These are phyloP conservation scores for Stagonosporopsis vannaccii DNA, from an alignment of 2,329 filamentous ascomycete genomes.

Conservation along the genomic window DNA sequence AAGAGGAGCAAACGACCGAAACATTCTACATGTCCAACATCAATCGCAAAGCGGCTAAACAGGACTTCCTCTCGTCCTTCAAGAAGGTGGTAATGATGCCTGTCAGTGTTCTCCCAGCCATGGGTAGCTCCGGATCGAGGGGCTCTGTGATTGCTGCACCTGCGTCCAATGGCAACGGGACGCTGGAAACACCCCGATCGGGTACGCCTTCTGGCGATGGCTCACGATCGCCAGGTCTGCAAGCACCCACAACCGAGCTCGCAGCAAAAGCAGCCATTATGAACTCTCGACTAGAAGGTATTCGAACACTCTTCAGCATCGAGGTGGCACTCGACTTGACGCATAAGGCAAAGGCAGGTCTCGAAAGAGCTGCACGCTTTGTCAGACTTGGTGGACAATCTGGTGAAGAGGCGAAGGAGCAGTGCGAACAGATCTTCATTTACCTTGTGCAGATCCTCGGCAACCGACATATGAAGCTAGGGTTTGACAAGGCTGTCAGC, in stretches of 20 bases:
- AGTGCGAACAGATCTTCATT: conserved; percentile 90
- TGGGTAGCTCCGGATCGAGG: conserved; percentile 52
- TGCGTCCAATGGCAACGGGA: conserved; percentile 40
- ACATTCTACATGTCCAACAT: conserved; percentile 96
- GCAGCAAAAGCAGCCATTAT: conserved; percentile 98
- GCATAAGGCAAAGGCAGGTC: conserved; percentile 83
- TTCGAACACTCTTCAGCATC: conserved; percentile 93
- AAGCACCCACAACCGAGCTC: conserved; percentile 87
- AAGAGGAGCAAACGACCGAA: conserved; percentile 89
- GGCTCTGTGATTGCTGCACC: conserved; percentile 42
- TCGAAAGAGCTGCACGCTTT: conserved; percentile 86
- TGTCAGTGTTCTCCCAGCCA: conserved; percentile 83
- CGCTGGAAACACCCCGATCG: conserved; percentile 32
- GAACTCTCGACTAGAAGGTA: conserved; percentile 92
- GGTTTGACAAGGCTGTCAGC: conserved; percentile 89
- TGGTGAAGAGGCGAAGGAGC: conserved; percentile 82
- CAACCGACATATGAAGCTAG: conserved; percentile 84
- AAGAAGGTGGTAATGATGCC: conserved; percentile 99
- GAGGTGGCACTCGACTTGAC: conserved; percentile 91
- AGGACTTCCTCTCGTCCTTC: conserved; percentile 94
- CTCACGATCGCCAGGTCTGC: conserved; percentile 51
- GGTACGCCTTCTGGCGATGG: conserved; percentile 52
- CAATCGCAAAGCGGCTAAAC: conserved; percentile 92
- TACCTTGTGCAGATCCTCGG: conserved; percentile 83
- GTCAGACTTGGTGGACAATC: conserved; percentile 79